A percentile compares a stretch with the other conserved stretches of the same genome.
Evolutionary conservation across 495 filamentous ascomycete species (phyloP).

Genomic region (Penicillium simplicissimum): DNA sequence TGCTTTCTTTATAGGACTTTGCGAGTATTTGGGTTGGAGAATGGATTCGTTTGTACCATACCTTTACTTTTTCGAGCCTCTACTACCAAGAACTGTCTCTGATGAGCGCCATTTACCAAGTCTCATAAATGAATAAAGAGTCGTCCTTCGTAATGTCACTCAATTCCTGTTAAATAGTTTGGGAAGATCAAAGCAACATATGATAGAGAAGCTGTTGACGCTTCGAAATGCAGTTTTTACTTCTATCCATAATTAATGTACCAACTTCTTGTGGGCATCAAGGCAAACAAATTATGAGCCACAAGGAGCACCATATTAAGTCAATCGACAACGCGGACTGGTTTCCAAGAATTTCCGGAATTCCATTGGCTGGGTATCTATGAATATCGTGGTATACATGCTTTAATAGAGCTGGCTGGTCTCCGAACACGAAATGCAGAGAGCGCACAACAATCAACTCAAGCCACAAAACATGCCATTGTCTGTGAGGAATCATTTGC

Average conservation of each 20-base stretch:
- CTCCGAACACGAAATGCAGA: neutral
- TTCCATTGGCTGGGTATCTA: constrained; percentile 3
- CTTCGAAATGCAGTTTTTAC: no score
- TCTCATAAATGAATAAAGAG: neutral
- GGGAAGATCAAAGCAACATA: constrained; percentile 31
- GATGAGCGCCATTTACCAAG: neutral
- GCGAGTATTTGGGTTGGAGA: constrained; percentile 13
- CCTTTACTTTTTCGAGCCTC: neutral
- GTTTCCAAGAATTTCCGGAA: neutral
- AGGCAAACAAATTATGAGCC: no score
- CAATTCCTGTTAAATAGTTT: neutral
- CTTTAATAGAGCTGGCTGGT: neutral
- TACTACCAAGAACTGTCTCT: neutral
- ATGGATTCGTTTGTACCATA: constrained; percentile 24
- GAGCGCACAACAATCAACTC: neutral
- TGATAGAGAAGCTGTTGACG: no score
- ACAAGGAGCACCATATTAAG: no score
- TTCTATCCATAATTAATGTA: no score
- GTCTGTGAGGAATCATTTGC: neutral
- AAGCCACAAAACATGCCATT: neutral
- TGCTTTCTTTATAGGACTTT: constrained; percentile 12
- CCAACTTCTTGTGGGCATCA: no score
- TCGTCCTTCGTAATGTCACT: neutral
- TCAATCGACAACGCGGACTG: no score
- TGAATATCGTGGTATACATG: neutral